Base-by-base conservation (phyloP, 768 basidiomycete species). In the Lentinula guzmanii region DNA sequence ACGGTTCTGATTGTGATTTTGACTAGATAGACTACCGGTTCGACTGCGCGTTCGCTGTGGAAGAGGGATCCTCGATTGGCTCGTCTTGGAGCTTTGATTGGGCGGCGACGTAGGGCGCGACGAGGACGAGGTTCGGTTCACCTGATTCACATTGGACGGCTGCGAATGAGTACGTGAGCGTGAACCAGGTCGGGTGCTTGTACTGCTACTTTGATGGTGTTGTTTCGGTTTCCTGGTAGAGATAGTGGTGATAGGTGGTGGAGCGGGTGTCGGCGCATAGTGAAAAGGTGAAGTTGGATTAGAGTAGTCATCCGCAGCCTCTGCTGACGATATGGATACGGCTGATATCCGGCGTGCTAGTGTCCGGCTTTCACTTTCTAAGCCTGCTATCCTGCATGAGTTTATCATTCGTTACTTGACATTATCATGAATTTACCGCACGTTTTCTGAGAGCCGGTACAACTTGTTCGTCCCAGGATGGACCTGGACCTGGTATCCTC, bases 381-480 rank as follows among this genome's bases (percentile, higher is more conserved):
- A 82, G 60, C 92, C 92, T 94, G 67, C 13, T 62, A 62, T 58
- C 46, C 18, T 62, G 43, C 43, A 42, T 62, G 39, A 42, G 39
- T 58, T 60, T 39, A 67, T 61, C 62, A 59, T 62, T 59, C 62
- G 61, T 34, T 33, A 57, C 35, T 60, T 58, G 61, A 58, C 46
- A 16, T 39, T 57, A 15, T 31, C 54, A 52, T 39, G 5, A 39
- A 58, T 28, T 4, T 16, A 34, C 15, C 82, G 68, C 76, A 92
- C 90, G 82, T 79, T 91, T 90, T 66, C 91, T 82, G 41, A 93
- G 78, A 43, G 88, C 80, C 59, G 91, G 91, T 34, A 93, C 91
- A 60, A 93, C 90, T 39, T 83, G 83, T 69, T 91, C 90, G 71
- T 91, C 91, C 90, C 90, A 93, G 41, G 84, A 79, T 54, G 86